Evolutionary conservation across 306 rosid genomes (phyloP).

Genomic region (Acmispon strigosus): DNA sequence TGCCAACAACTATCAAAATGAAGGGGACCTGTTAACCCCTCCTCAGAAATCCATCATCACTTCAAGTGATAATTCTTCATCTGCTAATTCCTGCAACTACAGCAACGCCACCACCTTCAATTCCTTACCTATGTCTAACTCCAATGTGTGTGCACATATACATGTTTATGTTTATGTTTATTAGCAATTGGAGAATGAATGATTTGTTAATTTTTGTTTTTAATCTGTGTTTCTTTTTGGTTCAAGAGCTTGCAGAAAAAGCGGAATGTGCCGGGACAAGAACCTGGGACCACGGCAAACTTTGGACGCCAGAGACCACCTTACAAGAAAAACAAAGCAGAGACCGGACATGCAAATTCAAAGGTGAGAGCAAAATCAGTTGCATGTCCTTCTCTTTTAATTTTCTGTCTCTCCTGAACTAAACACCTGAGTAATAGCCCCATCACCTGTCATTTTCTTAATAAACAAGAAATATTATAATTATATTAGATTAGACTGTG

Average conservation of each 20-base stretch:
- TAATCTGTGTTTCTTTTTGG: not conserved
- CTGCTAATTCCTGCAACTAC: slow-evolving; percentile 44
- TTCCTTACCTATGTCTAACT: slow-evolving; percentile 11
- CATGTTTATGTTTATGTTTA: not conserved
- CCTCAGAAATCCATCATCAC: slow-evolving; percentile 52
- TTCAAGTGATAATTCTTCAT: slow-evolving; percentile 50
- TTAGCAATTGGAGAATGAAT: not conserved
- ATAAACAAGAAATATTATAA: not conserved
- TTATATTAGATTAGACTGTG: not conserved
- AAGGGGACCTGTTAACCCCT: not conserved
- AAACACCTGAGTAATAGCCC: not conserved
- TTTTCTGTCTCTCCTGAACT: not conserved
- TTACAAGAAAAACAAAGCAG: slow-evolving; percentile 45
- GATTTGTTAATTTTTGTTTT: not conserved
- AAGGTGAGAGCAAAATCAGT: slow-evolving; percentile 43
- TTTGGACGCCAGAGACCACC: slow-evolving; percentile 29
- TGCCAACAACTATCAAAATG: slow-evolving; percentile 16
- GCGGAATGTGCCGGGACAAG: slow-evolving; percentile 44
- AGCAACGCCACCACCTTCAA: slow-evolving; percentile 16
- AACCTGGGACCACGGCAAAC: slow-evolving; percentile 9
- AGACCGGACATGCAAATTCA: slow-evolving; percentile 49
- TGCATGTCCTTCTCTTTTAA: slow-evolving; percentile 18
- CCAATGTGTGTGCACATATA: slow-evolving; percentile 24
- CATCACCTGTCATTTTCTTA: slow-evolving; percentile 1
- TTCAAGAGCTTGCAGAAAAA: slow-evolving; percentile 40